A percentile compares a stretch with the other conserved stretches of the same genome.
Conservation (phyloP, 176 grass and related monocot species). For the Ananas comosus region DNA sequence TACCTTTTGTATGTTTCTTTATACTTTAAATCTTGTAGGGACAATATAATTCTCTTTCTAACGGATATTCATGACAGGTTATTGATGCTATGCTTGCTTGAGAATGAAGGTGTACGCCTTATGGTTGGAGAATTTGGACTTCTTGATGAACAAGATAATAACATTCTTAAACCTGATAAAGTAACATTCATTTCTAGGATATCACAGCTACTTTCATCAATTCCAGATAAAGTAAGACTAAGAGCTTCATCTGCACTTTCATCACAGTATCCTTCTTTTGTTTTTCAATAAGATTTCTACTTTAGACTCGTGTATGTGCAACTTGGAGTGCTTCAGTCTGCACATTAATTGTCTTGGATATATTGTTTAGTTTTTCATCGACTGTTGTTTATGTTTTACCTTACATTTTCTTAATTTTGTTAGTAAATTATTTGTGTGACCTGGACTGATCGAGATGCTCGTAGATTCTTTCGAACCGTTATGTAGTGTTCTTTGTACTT, state of each 20-base stretch:
- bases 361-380: background rate
- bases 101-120: conserved; percentile 59
- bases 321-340: conserved; percentile 3
- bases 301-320: background rate
- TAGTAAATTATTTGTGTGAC: background rate
- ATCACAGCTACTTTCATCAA: conserved; percentile 66
- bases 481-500: background rate
- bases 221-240: conserved; percentile 87
- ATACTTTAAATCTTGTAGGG: no score
- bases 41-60: background rate
- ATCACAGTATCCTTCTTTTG: conserved; percentile 54
- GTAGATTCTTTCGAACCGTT: background rate
- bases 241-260: conserved; percentile 41
- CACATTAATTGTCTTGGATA: background rate
- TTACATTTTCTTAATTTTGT: background rate
- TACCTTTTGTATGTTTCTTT: no score
- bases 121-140: conserved; percentile 46
- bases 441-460: background rate
- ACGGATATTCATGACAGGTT: conserved; percentile 35
- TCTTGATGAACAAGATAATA: conserved; percentile 28
- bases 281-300: background rate
- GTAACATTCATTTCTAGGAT: conserved; percentile 42
- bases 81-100: conserved; percentile 60
- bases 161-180: conserved; percentile 31
- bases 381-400: background rate